Percentiles rank a stretch among this genome's conserved stretches.
phyloP scores from a whole-genome alignment of 345 rosid species.

The Clausena lansium region DNA sequence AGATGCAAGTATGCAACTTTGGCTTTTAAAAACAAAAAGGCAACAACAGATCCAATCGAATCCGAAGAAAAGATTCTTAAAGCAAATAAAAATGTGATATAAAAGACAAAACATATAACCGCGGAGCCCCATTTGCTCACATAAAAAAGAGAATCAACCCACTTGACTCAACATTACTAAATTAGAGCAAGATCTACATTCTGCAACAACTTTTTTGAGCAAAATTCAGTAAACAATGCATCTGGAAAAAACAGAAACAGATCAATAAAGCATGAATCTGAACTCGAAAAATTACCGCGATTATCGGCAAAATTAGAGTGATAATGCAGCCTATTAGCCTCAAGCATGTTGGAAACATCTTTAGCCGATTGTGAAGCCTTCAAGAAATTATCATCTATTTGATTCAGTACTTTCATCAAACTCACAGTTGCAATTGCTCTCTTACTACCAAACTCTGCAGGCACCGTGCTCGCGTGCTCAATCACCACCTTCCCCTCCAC shows the following conservation, averaged over 20 bases:
- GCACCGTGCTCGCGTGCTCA: constrained; percentile 61
- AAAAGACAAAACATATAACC: constrained; percentile 26
- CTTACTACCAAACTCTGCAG: constrained; percentile 47
- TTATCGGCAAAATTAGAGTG: constrained; percentile 93
- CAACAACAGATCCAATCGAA: constrained; percentile 24
- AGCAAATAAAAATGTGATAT: not conserved
- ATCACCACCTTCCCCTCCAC: constrained; percentile 37
- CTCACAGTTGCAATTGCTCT: constrained; percentile 37
- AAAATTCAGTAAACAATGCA: not conserved
- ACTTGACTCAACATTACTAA: constrained; percentile 22
- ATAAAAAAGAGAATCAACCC: constrained; percentile 21
- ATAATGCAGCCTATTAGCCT: constrained; percentile 87
- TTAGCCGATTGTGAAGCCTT: constrained; percentile 83
- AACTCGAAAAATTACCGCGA: constrained; percentile 50
- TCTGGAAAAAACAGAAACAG: constrained; percentile 1
- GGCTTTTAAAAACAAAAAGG: constrained; percentile 23
- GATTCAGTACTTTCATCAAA: constrained; percentile 61
- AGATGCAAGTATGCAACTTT: not conserved
- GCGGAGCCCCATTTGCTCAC: constrained; percentile 20
- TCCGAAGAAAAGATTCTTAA: constrained; percentile 25
- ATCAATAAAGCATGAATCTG: not conserved
- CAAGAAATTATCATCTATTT: constrained; percentile 81
- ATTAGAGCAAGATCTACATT: constrained; percentile 16
- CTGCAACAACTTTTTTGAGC: constrained; percentile 17
- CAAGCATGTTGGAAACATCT: constrained; percentile 84